Evolutionary conservation across 2,329 filamentous ascomycete genomes (phyloP).

Genomic region (Chaetoscypha palmicola): DNA sequence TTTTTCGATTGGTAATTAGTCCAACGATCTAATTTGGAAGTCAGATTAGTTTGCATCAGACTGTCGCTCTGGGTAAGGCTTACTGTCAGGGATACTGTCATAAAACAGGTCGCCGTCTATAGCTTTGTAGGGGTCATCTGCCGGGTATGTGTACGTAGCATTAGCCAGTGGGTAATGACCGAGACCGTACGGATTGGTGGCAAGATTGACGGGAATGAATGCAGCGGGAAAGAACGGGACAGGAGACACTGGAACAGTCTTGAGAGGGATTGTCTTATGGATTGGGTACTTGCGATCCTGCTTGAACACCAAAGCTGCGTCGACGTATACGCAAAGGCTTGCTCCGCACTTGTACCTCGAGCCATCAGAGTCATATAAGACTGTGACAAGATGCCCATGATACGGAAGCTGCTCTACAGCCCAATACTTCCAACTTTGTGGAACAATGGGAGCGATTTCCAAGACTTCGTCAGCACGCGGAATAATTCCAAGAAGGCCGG

Average conservation of each 20-base stretch:
- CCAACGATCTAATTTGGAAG: slow-evolving; percentile 29
- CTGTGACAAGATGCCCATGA: slow-evolving; percentile 36
- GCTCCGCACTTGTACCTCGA: slow-evolving; percentile 31
- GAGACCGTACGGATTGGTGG: slow-evolving; percentile 33
- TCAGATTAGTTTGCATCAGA: neutral
- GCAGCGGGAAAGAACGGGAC: neutral
- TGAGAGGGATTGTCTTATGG: neutral
- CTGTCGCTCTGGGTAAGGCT: neutral
- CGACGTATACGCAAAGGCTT: slow-evolving; percentile 35
- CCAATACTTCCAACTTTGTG: slow-evolving; percentile 31
- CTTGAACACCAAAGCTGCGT: slow-evolving; percentile 31
- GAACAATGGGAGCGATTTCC: slow-evolving; percentile 35
- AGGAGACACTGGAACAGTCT: neutral
- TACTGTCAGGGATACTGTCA: slow-evolving; percentile 32
- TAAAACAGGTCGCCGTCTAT: slow-evolving; percentile 39
- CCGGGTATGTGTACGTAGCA: slow-evolving; percentile 32
- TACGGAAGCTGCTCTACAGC: slow-evolving; percentile 38
- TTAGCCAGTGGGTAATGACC: slow-evolving; percentile 31
- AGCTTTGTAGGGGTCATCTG: slow-evolving; percentile 33
- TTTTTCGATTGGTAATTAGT: slow-evolving; percentile 33
- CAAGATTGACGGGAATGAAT: slow-evolving; percentile 32
- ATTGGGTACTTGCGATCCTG: slow-evolving; percentile 7
- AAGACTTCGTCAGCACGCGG: slow-evolving; percentile 34
- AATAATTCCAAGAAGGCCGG: slow-evolving; percentile 37
- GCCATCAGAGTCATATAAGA: slow-evolving; percentile 37